These are phyloP conservation scores for Lenwebbia sp. DNA, from an alignment of 345 rosid species.

Conservation along the genomic window DNA sequence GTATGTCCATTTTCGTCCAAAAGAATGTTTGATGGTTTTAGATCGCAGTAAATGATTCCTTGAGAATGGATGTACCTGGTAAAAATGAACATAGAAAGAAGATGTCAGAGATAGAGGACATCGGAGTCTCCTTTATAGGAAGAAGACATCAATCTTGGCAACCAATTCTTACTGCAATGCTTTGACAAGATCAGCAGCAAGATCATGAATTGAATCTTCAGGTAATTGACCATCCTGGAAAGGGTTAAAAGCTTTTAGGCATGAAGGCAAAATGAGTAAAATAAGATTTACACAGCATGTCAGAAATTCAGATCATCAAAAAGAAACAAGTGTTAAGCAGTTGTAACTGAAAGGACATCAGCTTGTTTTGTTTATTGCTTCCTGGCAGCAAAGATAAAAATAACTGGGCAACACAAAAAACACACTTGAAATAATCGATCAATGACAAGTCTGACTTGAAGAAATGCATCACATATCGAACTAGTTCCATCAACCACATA, in stretches of 20 bases:
- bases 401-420: not conserved
- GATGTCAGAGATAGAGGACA: conserved; percentile 1
- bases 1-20: conserved; percentile 85
- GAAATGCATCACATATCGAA: not conserved
- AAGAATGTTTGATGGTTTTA: conserved; percentile 94
- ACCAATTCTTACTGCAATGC: conserved; percentile 67
- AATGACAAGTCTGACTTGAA: not conserved
- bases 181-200: conserved; percentile 65
- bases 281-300: not conserved
- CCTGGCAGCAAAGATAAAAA: not conserved
- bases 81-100: conserved; percentile 2
- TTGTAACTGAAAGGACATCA: not conserved
- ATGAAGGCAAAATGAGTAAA: not conserved
- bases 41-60: conserved; percentile 85
- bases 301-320: not conserved
- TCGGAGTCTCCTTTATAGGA: not conserved
- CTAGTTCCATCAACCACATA: not conserved
- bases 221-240: conserved; percentile 82
- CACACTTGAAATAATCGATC: not conserved
- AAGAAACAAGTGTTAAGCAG: not conserved
- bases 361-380: not conserved
- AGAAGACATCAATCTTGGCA: not conserved
- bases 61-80: conserved; percentile 76
- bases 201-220: conserved; percentile 81
- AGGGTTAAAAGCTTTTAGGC: not conserved